These are phyloP conservation scores for Ascochyta pisi DNA, from an alignment of 2,329 filamentous ascomycete species.

Conservation along the genomic window DNA sequence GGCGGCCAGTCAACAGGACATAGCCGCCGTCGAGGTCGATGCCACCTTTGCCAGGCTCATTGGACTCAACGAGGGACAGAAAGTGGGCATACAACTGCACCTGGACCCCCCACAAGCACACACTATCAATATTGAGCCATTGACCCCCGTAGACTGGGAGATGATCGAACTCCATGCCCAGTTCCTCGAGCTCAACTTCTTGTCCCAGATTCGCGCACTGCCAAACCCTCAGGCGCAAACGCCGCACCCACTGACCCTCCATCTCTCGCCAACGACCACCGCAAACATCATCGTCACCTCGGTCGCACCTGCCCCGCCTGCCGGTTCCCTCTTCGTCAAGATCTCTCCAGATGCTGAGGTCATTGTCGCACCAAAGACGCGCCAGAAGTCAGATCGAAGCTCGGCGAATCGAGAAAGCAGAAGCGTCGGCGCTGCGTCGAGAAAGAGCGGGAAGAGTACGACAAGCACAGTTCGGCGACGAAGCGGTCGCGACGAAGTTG, in stretches of 20 bases:
- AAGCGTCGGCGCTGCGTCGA: conserved; percentile 80
- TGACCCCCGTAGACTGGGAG: conserved; percentile 97
- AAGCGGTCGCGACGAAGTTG: conserved; percentile 68
- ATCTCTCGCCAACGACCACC: conserved; percentile 93
- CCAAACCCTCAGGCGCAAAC: conserved; percentile 76
- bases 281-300: conserved; percentile 88
- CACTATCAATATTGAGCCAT: conserved; percentile 94
- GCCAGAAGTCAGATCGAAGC: conserved; percentile 70
- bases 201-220: conserved; percentile 89
- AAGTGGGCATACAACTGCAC: conserved; percentile 74
- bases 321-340: conserved; percentile 81
- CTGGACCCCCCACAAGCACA: conserved; percentile 89
- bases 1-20: conserved; percentile 74
- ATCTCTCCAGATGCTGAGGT: conserved; percentile 94
- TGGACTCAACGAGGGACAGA: conserved; percentile 81
- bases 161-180: conserved; percentile 97
- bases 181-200: conserved; percentile 91
- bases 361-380: conserved; percentile 92
- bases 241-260: conserved; percentile 84
- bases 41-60: conserved; percentile 79
- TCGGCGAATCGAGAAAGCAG: conserved; percentile 71
- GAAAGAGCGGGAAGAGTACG: conserved; percentile 77
- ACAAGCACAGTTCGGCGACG: conserved; percentile 72
- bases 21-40: conserved; percentile 83
- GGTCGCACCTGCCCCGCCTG: conserved; percentile 74